Evolutionary conservation across 768 basidiomycete species (phyloP).

Genomic region (Rhodotorula sphaerocarpa): DNA sequence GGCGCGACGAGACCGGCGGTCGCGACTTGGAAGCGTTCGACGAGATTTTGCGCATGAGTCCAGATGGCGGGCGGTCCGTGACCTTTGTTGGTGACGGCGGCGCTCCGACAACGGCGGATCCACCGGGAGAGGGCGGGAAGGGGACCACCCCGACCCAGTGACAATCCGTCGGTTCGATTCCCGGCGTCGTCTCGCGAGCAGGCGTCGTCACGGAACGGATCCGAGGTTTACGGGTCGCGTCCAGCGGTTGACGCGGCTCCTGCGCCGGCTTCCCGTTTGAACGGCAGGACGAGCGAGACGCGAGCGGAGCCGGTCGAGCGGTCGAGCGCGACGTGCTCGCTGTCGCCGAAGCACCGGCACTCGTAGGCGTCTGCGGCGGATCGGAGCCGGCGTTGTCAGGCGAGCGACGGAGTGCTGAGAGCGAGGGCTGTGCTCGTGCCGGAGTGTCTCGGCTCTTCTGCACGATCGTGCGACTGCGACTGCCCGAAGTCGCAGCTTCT

Average conservation of each 20-base stretch:
- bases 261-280: too few relatives aligned
- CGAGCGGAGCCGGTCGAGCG: too few relatives aligned
- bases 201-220: slow-evolving; percentile 12
- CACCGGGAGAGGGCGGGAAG: slow-evolving; percentile 6
- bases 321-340: too few relatives aligned
- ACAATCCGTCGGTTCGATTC: slow-evolving; percentile 13
- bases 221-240: neutral
- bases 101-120: neutral
- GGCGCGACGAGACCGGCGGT: slow-evolving; percentile 19
- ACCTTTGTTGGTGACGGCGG: neutral
- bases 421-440: too few relatives aligned
- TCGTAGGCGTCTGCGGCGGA: too few relatives aligned
- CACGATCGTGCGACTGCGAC: neutral
- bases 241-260: too few relatives aligned
- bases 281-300: too few relatives aligned
- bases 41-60: slow-evolving; percentile 5
- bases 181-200: neutral
- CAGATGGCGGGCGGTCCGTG: too few relatives aligned
- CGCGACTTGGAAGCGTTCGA: neutral
- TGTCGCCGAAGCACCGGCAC: too few relatives aligned
- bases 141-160: slow-evolving; percentile 31
- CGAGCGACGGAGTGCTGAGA: too few relatives aligned
- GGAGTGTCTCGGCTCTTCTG: too few relatives aligned
- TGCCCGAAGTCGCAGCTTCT: neutral
- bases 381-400: too few relatives aligned